phyloP scores from a whole-genome alignment of 441 rosid species.

The Erysimum pusillum region DNA sequence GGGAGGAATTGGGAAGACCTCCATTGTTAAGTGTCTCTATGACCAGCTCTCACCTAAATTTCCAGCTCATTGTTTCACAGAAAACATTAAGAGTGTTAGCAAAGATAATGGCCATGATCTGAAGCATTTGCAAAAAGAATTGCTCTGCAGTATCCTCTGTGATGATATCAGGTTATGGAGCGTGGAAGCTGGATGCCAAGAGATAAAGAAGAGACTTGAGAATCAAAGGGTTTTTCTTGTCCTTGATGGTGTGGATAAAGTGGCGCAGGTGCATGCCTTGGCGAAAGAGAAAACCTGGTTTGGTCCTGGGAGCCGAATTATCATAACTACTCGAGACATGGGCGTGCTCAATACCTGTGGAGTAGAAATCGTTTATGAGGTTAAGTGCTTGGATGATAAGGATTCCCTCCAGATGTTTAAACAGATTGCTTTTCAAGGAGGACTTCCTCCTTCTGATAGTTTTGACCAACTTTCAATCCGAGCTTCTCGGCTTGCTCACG shows the following conservation, averaged over 20 bases:
- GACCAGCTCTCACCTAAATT: conserved; percentile 9
- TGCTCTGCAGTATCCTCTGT: no score
- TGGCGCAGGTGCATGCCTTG: conserved; percentile 26
- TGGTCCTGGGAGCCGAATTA: conserved; percentile 45
- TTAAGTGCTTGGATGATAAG: neutral
- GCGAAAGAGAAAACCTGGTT: conserved; percentile 41
- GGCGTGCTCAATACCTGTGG: conserved; percentile 35
- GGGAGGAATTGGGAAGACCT: conserved; percentile 50
- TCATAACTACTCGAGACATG: conserved; percentile 42
- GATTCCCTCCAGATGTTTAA: conserved; percentile 40
- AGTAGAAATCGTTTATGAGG: conserved; percentile 26
- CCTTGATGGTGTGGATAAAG: conserved; percentile 48
- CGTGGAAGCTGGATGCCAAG: conserved; percentile 16
- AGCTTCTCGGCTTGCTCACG: conserved; percentile 31
- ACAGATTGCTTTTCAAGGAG: conserved; percentile 39
- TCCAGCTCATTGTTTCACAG: conserved; percentile 12
- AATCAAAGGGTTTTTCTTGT: conserved; percentile 20
- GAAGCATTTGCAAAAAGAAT: no score
- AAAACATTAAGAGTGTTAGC: neutral
- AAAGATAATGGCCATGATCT: neutral
- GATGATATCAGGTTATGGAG: neutral
- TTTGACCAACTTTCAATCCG: neutral
- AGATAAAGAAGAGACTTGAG: conserved; percentile 3
- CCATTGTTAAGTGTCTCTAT: conserved; percentile 33
- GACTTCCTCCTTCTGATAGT: neutral